Conservation (phyloP, 2,329 filamentous ascomycete species). For the Clonostachys solani region DNA sequence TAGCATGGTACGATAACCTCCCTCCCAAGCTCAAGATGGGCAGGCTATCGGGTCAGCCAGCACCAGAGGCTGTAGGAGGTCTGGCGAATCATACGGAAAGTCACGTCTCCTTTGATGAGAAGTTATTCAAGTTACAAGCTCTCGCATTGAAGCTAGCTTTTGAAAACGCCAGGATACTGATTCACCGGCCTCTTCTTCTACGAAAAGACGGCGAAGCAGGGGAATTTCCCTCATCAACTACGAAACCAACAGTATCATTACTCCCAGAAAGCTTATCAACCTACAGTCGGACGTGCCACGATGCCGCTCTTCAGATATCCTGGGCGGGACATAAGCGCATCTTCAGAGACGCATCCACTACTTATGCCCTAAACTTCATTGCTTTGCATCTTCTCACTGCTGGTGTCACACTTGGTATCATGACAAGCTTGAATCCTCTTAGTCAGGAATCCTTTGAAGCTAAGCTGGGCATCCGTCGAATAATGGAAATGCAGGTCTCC, state of each 20-base stretch:
- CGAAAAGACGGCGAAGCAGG: not conserved
- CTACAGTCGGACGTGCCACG: not conserved
- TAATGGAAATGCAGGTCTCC: not conserved
- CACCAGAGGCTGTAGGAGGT: not conserved
- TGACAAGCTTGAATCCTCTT: conserved; percentile 10
- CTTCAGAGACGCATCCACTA: conserved; percentile 9
- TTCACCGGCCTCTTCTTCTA: conserved; percentile 7
- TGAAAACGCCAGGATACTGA: conserved; percentile 23
- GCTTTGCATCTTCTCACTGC: conserved; percentile 16
- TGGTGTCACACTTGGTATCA: conserved; percentile 13
- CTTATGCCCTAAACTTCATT: conserved; percentile 15
- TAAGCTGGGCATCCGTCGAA: not conserved
- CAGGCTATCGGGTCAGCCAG: not conserved
- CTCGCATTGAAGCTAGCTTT: conserved; percentile 23
- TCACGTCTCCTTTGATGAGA: conserved; percentile 1
- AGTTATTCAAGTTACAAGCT: conserved; percentile 20
- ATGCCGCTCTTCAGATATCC: not conserved
- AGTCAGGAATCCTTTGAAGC: conserved; percentile 6
- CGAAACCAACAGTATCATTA: not conserved
- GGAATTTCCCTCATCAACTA: not conserved
- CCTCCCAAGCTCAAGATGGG: not conserved
- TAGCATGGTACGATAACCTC: not conserved
- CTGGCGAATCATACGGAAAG: not conserved
- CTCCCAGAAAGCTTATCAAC: not conserved
- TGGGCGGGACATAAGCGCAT: not conserved